Percentiles rank a stretch among this genome's conserved stretches.
Conservation (phyloP, 208 protist species). For the Novymonas esmeraldas region DNA sequence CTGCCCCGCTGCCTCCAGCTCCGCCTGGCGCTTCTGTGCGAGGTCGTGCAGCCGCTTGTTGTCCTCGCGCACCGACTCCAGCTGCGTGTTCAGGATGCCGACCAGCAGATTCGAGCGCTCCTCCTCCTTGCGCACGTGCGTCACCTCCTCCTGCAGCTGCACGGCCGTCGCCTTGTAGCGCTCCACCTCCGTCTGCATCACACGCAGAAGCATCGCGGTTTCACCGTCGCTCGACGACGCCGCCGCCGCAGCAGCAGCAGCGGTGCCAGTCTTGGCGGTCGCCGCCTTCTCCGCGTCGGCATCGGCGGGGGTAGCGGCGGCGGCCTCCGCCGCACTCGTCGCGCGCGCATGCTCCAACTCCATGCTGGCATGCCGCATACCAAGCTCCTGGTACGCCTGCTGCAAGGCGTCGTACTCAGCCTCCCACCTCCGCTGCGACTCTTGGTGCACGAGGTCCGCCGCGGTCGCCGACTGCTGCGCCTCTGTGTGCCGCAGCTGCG, state of each 20-base stretch:
- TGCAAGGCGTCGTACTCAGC: conserved; percentile 33
- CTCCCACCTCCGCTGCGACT: conserved; percentile 31
- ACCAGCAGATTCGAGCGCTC: conserved; percentile 86
- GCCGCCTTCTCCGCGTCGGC: conserved; percentile 3
- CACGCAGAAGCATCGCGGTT: conserved; percentile 73
- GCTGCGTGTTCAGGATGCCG: conserved; percentile 84
- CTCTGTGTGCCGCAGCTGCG: conserved; percentile 59
- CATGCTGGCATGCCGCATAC: conserved; percentile 30
- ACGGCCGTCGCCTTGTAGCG: conserved; percentile 70
- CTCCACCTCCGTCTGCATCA: conserved; percentile 79
- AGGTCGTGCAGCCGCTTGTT: conserved; percentile 70
- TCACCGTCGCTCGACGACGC: conserved; percentile 63
- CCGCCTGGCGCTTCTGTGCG: conserved; percentile 39
- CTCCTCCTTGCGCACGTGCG: conserved; percentile 73
- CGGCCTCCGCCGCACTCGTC: conserved; percentile 7
- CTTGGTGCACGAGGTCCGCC: conserved; percentile 32
- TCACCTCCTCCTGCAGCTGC: conserved; percentile 60
- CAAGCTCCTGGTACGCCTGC: conserved; percentile 36
- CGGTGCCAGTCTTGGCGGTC: conserved; percentile 9
- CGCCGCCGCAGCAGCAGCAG: not conserved
- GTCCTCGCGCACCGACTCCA: conserved; percentile 79
- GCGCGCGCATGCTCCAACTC: conserved; percentile 15
- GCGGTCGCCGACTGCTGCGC: conserved; percentile 28
- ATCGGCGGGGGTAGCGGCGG: conserved; percentile 5
- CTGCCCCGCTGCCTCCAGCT: conserved; percentile 51